Percentiles rank a stretch among this genome's conserved stretches.
Evolutionary conservation across 2,329 filamentous ascomycete species (phyloP).

Genomic region (Nigrospora sphaerica): DNA sequence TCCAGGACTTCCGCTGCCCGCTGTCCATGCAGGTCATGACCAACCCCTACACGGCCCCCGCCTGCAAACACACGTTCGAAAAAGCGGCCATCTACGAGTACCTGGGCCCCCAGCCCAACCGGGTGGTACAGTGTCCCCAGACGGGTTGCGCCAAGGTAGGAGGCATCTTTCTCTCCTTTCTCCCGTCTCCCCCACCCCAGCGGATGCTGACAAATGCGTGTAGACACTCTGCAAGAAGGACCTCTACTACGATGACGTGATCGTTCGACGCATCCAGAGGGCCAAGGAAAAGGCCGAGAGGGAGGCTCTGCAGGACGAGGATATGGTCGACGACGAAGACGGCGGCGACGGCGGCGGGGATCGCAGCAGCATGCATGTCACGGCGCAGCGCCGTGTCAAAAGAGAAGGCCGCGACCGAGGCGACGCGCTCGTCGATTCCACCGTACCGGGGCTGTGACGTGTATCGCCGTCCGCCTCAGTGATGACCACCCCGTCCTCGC

Average conservation of each 20-base stretch:
- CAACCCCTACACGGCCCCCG: slow-evolving; percentile 58
- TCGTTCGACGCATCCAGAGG: slow-evolving; percentile 52
- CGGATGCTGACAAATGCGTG: slow-evolving; percentile 1
- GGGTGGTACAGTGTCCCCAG: slow-evolving; percentile 52
- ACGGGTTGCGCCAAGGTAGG: slow-evolving; percentile 55
- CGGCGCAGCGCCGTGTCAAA: slow-evolving; percentile 11
- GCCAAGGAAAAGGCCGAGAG: slow-evolving; percentile 14
- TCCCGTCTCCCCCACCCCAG: background rate
- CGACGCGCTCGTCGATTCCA: slow-evolving; percentile 2
- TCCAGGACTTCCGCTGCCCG: slow-evolving; percentile 61
- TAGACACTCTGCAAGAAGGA: slow-evolving; percentile 45
- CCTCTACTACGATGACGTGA: slow-evolving; percentile 47
- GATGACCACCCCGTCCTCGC: too few species aligned
- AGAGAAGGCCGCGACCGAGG: slow-evolving; percentile 8
- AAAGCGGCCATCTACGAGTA: slow-evolving; percentile 54
- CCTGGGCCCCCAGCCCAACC: slow-evolving; percentile 24
- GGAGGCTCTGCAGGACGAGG: slow-evolving; percentile 28
- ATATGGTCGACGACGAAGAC: slow-evolving; percentile 35
- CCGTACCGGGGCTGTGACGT: too few species aligned
- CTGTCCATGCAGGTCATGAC: slow-evolving; percentile 57
- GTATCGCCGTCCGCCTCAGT: too few species aligned
- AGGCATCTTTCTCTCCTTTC: background rate
- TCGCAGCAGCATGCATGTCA: slow-evolving; percentile 12
- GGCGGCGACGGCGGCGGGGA: slow-evolving; percentile 28
- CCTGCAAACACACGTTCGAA: slow-evolving; percentile 70